phyloP scores from a whole-genome alignment of 2,329 filamentous ascomycete genomes.

The Epichloe typhina region DNA sequence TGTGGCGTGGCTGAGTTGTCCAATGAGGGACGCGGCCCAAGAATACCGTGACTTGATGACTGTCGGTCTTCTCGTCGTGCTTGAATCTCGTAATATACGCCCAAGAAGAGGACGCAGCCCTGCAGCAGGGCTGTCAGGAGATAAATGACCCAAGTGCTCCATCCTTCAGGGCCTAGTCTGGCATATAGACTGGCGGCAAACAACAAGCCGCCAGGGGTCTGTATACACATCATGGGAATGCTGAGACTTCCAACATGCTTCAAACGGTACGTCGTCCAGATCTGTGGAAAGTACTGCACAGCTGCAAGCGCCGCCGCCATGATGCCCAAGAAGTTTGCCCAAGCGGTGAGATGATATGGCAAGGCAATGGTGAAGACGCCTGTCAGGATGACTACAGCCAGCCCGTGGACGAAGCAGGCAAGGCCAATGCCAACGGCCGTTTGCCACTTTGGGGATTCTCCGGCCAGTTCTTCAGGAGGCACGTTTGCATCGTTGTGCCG shows the following conservation, averaged over 20 bases:
- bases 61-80: conserved; percentile 20
- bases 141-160: conserved; percentile 93
- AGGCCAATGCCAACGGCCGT: conserved; percentile 66
- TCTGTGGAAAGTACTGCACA: conserved; percentile 90
- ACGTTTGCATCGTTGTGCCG: conserved; percentile 46
- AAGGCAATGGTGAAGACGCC: conserved; percentile 51
- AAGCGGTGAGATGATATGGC: conserved; percentile 53
- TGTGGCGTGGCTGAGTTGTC: conserved; percentile 15
- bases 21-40: conserved; percentile 16
- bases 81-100: conserved; percentile 58
- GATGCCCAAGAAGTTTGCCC: conserved; percentile 78
- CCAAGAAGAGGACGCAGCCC: conserved; percentile 67
- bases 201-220: conserved; percentile 83
- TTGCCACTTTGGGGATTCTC: conserved; percentile 54
- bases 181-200: conserved; percentile 76
- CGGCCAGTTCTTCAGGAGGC: conserved; percentile 34
- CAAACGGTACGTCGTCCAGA: conserved; percentile 76
- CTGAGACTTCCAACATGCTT: conserved; percentile 83
- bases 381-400: conserved; percentile 57
- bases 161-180: conserved; percentile 67
- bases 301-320: conserved; percentile 66
- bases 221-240: conserved; percentile 96
- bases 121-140: conserved; percentile 78
- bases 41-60: conserved; percentile 11
- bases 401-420: conserved; percentile 60